phyloP scores from a whole-genome alignment of 78 protist genomes.

The Protostelium mycophagum region DNA sequence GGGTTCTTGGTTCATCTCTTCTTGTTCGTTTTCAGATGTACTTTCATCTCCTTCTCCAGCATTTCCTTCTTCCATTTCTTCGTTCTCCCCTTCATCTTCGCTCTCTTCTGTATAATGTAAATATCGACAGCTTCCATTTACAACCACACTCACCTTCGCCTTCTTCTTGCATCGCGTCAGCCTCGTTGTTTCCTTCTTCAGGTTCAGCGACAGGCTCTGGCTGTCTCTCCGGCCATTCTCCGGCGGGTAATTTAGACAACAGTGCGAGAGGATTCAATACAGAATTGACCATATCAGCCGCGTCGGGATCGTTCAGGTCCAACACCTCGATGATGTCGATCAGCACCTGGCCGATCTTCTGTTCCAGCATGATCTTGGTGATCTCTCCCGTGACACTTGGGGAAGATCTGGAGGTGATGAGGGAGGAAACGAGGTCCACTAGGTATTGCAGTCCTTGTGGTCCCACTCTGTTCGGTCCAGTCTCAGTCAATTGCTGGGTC shows the following conservation, averaged over 20 bases:
- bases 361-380: neutral
- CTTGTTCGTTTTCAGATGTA: too few relatives aligned
- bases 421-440: neutral
- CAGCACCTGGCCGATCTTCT: neutral
- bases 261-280: neutral
- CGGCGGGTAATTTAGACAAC: neutral
- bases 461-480: too few relatives aligned
- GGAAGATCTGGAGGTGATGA: neutral
- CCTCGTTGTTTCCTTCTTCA: neutral
- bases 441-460: neutral
- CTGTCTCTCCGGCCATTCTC: neutral
- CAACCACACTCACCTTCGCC: too few relatives aligned
- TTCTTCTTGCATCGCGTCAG: neutral
- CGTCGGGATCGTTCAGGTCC: neutral
- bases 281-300: neutral
- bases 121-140: too few relatives aligned
- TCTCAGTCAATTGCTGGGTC: neutral
- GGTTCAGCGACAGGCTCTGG: neutral
- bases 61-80: neutral
- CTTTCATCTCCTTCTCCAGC: too few relatives aligned
- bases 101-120: too few relatives aligned
- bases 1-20: too few relatives aligned
- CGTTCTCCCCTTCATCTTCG: neutral
- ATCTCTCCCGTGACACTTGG: neutral
- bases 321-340: neutral